These are phyloP conservation scores for Podaxis sp. DNA, from an alignment of 768 basidiomycete genomes.

Conservation along the genomic window DNA sequence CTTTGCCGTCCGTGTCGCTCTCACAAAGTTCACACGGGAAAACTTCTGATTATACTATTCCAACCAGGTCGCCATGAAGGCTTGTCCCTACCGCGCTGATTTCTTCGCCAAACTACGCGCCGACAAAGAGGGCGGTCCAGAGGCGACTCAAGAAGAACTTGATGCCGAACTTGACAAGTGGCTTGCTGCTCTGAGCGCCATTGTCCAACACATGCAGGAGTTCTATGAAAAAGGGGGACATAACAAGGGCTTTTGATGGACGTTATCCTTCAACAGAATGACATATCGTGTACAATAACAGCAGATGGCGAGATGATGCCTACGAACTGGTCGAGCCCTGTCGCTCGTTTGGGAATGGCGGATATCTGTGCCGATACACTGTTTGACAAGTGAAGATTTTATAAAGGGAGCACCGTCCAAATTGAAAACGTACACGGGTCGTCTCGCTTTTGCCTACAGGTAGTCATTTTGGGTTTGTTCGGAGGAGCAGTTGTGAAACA, in stretches of 20 bases:
- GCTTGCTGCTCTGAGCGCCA: slow-evolving; percentile 60
- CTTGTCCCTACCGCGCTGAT: slow-evolving; percentile 63
- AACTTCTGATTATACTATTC: slow-evolving; percentile 4
- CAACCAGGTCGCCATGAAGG: slow-evolving; percentile 61
- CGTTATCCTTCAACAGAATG: not conserved
- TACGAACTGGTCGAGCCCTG: not conserved
- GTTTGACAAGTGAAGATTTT: too few species aligned
- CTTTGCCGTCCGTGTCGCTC: slow-evolving; percentile 44
- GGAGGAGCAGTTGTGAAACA: not conserved
- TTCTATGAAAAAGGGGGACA: slow-evolving; percentile 65
- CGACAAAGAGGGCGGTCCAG: slow-evolving; percentile 52
- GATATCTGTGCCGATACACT: too few species aligned
- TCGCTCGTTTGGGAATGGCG: not conserved
- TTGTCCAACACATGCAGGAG: slow-evolving; percentile 51
- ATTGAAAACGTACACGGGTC: too few species aligned
- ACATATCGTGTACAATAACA: not conserved
- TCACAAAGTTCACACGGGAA: not conserved
- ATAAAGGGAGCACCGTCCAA: too few species aligned
- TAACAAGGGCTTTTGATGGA: slow-evolving; percentile 46
- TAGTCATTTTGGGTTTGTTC: too few species aligned
- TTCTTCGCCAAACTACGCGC: slow-evolving; percentile 70
- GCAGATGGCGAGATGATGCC: not conserved
- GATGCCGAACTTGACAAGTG: slow-evolving; percentile 61
- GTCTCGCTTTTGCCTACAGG: too few species aligned
- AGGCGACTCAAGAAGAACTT: slow-evolving; percentile 49